These are phyloP conservation scores for Truncatella angustata DNA, from an alignment of 2,329 filamentous ascomycete genomes.

Conservation along the genomic window DNA sequence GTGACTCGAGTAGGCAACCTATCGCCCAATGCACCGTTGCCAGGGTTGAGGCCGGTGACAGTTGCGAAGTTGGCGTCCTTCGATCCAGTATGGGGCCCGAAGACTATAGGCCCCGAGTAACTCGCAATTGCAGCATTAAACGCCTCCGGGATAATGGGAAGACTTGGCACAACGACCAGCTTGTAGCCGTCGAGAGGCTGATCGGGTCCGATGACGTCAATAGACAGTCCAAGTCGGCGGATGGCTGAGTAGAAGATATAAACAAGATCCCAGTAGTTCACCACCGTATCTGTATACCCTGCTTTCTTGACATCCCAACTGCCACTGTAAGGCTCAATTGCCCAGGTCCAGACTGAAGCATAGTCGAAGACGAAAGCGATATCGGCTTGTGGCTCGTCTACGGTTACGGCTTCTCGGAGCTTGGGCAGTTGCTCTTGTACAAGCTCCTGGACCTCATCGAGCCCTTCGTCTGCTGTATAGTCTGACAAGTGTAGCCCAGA, in stretches of 20 bases:
- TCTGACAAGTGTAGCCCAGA: slow-evolving; percentile 19
- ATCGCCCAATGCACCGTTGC: slow-evolving; percentile 14
- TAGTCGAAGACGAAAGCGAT: slow-evolving; percentile 21
- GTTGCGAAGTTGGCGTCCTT: slow-evolving; percentile 16
- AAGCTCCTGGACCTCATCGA: slow-evolving; percentile 14
- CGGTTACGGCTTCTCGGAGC: slow-evolving; percentile 7
- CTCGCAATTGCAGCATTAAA: slow-evolving; percentile 14
- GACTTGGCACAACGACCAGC: slow-evolving; percentile 20
- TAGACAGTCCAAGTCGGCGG: slow-evolving; percentile 19
- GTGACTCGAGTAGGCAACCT: slow-evolving; percentile 20
- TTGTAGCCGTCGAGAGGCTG: slow-evolving; percentile 18
- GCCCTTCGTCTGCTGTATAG: slow-evolving; percentile 17
- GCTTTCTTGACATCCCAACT: slow-evolving; percentile 18
- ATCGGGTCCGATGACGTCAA: slow-evolving; percentile 19
- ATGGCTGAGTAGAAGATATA: slow-evolving; percentile 20
- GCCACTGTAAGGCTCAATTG: slow-evolving; percentile 22
- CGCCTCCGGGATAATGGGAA: slow-evolving; percentile 17
- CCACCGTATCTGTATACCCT: slow-evolving; percentile 13
- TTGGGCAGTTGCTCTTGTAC: slow-evolving; percentile 16
- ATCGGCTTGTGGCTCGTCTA: slow-evolving; percentile 15
- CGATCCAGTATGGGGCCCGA: slow-evolving; percentile 20
- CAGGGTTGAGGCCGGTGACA: slow-evolving; percentile 18
- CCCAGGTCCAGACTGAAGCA: slow-evolving; percentile 18
- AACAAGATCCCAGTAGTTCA: slow-evolving; percentile 16
- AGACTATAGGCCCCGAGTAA: slow-evolving; percentile 16